A percentile compares a stretch with the other conserved stretches of the same genome.
Conservation (phyloP, 2,329 filamentous ascomycete genomes). For the Fusarium mundagurra region DNA sequence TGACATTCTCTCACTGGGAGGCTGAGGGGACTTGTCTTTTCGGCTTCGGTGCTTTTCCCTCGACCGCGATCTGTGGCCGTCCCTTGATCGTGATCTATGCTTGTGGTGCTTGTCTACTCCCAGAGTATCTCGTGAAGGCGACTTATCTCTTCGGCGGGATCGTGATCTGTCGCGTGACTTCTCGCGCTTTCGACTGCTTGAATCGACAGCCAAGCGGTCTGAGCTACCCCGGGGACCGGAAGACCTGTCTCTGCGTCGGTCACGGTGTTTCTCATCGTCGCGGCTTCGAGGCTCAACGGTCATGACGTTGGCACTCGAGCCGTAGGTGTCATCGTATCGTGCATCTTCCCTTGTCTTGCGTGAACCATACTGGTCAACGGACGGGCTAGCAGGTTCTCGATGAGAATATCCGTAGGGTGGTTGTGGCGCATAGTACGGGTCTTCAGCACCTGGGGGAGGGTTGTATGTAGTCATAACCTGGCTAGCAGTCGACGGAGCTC, state of each 20-base stretch:
- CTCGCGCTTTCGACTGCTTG: constrained; percentile 36
- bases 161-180: constrained; percentile 40
- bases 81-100: constrained; percentile 26
- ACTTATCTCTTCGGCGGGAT: constrained; percentile 39
- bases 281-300: constrained; percentile 53
- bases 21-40: constrained; percentile 58
- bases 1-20: constrained; percentile 62
- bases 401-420: constrained; percentile 25
- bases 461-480: constrained; percentile 42
- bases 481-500: constrained; percentile 36
- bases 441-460: constrained; percentile 16
- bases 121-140: constrained; percentile 16
- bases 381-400: constrained; percentile 26
- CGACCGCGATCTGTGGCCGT: constrained; percentile 23
- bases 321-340: constrained; percentile 49
- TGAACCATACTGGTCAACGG: constrained; percentile 31
- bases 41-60: constrained; percentile 30
- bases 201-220: constrained; percentile 37
- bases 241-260: constrained; percentile 46
- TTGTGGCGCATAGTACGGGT: constrained; percentile 24
- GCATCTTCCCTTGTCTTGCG: constrained; percentile 36
- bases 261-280: constrained; percentile 49
- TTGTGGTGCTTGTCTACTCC: constrained; percentile 29
- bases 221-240: constrained; percentile 30
- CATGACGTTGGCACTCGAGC: constrained; percentile 52